These are phyloP conservation scores for Nicotiana rustica DNA, from an alignment of 305 asterid genomes.

Conservation along the genomic window DNA sequence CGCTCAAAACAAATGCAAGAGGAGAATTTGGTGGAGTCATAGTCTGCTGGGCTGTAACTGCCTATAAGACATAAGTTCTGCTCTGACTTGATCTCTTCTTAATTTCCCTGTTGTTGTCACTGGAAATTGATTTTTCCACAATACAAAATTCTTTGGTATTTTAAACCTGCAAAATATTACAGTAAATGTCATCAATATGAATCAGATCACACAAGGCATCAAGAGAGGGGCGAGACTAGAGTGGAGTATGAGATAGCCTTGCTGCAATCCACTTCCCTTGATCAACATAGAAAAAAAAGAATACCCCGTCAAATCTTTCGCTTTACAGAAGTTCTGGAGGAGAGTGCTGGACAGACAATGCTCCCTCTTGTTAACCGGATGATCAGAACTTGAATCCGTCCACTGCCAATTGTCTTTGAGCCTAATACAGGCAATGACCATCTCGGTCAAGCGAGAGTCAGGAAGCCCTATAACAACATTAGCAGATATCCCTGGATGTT, in stretches of 20 bases:
- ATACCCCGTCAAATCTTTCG: conserved; percentile 71
- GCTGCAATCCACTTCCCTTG: not conserved
- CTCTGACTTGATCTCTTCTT: conserved; percentile 71
- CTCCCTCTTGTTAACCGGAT: conserved; percentile 39
- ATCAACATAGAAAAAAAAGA: not conserved
- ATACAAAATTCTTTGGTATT: conserved; percentile 66
- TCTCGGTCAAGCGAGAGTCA: conserved; percentile 73
- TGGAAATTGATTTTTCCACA: conserved; percentile 74
- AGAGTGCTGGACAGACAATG: conserved; percentile 57
- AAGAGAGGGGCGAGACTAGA: not conserved
- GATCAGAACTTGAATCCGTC: conserved; percentile 51
- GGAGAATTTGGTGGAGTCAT: conserved; percentile 37
- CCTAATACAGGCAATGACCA: conserved; percentile 74
- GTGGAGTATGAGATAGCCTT: not conserved
- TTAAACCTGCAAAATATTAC: conserved; percentile 64
- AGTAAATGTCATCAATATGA: not conserved
- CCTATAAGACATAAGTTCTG: conserved; percentile 54
- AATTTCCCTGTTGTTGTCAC: conserved; percentile 80
- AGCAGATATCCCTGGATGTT: conserved; percentile 75
- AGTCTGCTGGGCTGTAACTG: conserved; percentile 62
- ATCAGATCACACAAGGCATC: not conserved
- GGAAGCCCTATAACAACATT: conserved; percentile 78
- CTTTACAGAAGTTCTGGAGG: conserved; percentile 73
- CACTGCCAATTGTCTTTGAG: conserved; percentile 73
- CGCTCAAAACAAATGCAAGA: not conserved